phyloP scores from a whole-genome alignment of 768 basidiomycete species.

The Lanmaoa rubissima region DNA sequence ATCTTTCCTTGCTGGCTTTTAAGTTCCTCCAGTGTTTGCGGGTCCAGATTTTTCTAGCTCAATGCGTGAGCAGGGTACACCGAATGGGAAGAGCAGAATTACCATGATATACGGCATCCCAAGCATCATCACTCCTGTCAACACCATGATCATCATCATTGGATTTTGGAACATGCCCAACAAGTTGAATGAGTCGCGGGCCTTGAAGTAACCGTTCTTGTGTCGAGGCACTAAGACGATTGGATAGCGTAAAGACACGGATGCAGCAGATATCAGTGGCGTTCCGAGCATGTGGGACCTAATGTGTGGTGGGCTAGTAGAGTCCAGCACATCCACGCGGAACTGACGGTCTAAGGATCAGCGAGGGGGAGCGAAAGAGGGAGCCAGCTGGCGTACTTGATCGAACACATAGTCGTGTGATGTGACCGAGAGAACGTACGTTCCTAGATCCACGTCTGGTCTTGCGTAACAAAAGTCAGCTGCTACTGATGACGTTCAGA shows the following conservation, averaged over 20 bases:
- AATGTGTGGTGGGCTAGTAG: slow-evolving; percentile 47
- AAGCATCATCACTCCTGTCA: slow-evolving; percentile 64
- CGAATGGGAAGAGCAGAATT: slow-evolving; percentile 6
- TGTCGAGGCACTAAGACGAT: slow-evolving; percentile 53
- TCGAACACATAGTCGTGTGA: slow-evolving; percentile 72
- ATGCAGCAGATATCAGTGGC: slow-evolving; percentile 57
- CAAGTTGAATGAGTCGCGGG: slow-evolving; percentile 70
- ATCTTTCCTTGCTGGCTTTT: slow-evolving; percentile 59
- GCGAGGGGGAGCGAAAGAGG: background rate
- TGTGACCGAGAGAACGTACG: slow-evolving; percentile 64
- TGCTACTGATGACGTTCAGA: background rate
- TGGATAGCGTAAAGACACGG: slow-evolving; percentile 59
- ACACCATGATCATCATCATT: slow-evolving; percentile 79
- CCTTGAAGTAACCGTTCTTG: slow-evolving; percentile 63
- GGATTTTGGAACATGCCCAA: slow-evolving; percentile 77
- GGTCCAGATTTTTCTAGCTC: slow-evolving; percentile 71
- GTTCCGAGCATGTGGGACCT: slow-evolving; percentile 68
- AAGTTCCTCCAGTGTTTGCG: slow-evolving; percentile 63
- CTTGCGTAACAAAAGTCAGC: slow-evolving; percentile 37
- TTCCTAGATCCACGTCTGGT: slow-evolving; percentile 64
- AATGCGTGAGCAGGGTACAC: slow-evolving; percentile 7
- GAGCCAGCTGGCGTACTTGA: slow-evolving; percentile 43
- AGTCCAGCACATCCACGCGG: slow-evolving; percentile 59
- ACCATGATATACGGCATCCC: slow-evolving; percentile 79
- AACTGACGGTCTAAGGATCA: slow-evolving; percentile 41